A percentile compares a stretch with the other conserved stretches of the same genome.
Conservation (phyloP, 1,284 basidiomycete genomes). For the Heterobasidion occidentale region DNA sequence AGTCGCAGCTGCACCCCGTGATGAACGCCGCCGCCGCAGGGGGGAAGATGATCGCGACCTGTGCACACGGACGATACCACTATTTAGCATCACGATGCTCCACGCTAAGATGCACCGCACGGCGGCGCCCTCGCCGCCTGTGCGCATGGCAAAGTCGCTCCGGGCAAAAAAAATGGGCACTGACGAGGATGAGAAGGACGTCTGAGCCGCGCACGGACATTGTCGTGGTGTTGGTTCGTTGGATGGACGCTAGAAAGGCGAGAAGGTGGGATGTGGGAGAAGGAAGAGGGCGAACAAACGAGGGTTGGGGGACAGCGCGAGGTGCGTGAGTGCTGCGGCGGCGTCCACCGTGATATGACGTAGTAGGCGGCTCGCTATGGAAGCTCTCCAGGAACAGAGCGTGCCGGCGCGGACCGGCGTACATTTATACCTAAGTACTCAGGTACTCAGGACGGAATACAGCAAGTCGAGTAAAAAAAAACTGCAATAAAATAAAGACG, state of each 20-base stretch:
- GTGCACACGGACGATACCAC: background rate
- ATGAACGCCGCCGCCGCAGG: conserved; percentile 67
- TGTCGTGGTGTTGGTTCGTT: background rate
- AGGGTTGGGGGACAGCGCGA: background rate
- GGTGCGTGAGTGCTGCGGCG: background rate
- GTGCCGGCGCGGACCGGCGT: background rate
- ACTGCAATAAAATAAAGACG: background rate
- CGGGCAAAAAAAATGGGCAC: conserved; percentile 3
- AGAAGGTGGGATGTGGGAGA: background rate
- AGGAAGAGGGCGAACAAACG: background rate
- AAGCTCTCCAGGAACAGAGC: background rate
- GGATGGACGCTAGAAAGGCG: background rate
- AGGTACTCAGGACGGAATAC: no score
- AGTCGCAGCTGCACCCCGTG: conserved; percentile 72
- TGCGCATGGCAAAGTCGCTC: no score
- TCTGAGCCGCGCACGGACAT: conserved; percentile 15
- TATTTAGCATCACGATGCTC: background rate
- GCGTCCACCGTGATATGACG: background rate
- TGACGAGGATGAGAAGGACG: conserved; percentile 21
- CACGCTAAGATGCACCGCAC: no score
- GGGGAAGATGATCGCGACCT: conserved; percentile 75
- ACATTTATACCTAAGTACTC: background rate
- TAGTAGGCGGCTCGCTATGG: background rate
- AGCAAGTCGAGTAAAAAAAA: background rate
- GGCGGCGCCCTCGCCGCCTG: no score